Evolutionary conservation across 352 stramenopile species (phyloP), one percentile per base, ranked within the genome.

Genomic region (Phytophthora pini): DNA sequence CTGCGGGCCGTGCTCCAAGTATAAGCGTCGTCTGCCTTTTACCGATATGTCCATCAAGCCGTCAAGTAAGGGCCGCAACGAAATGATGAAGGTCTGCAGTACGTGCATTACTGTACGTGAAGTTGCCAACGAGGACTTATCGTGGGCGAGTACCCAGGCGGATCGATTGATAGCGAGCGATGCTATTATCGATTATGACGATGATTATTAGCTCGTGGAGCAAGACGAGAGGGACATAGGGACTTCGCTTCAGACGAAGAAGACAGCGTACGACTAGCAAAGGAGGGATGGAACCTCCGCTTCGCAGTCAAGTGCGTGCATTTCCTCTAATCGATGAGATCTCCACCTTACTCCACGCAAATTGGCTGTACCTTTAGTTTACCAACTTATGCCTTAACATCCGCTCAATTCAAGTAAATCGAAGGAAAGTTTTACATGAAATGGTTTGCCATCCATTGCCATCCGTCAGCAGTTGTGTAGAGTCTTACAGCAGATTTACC

Each of bases 1-100:
- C 59, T 95, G 87, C 38, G 80, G 81, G 0, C 79, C 80, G 12
- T 95, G 87, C 70, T 91, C 84, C 61, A 90, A 83, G 53, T 88
- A 87, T 77, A 93, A 93, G 61, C 80, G 84, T 5, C 69, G 52
- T 20, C 77, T 94, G 26, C 80, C 80, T 0, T 91, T 93, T 56
- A 71, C 61, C 5, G 70, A 82, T n/a, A 55, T 76, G 51, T 59
- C 54, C 12, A 24, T 74, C 38, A 89, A 87, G 63, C 62, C 58
- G 34, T 65, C 70, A n/a, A 74, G 31, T 29, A 84, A 81, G n/a
- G 62, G 71, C 8, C 64, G 68, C 22, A 66, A 80, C 56, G 74
- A 86, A 48, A 64, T 79, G 44, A 76, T 81, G 45, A 90, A 84
- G 65, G 85, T 93, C 10, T 93, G 85, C 55, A 87, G 72, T 61